phyloP scores from a whole-genome alignment of 2,329 filamentous ascomycete genomes.

The Dactylellina leptospora region DNA sequence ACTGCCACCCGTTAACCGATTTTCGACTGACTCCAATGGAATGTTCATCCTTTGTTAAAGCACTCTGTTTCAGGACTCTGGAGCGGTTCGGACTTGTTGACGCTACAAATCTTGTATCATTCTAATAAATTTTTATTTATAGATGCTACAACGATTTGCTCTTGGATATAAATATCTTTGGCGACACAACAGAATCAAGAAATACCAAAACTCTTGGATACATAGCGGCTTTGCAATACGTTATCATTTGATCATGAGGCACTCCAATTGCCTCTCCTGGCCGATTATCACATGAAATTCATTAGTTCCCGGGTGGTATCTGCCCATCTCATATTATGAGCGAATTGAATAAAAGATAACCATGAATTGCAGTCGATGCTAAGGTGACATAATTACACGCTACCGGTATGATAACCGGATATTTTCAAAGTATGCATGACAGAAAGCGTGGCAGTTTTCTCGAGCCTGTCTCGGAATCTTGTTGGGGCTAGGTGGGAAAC shows the following conservation, averaged over 20 bases:
- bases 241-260: conserved; percentile 4
- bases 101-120: neutral
- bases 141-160: neutral
- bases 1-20: neutral
- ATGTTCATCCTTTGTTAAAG: neutral
- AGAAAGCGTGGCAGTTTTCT: conserved; percentile 1
- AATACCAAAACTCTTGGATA: neutral
- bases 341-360: neutral
- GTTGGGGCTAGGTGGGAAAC: neutral
- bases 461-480: neutral
- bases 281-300: conserved; percentile 1
- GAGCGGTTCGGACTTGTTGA: conserved; percentile 1
- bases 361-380: neutral
- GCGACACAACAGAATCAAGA: neutral
- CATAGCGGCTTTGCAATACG: neutral
- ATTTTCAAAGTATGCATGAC: neutral
- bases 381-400: neutral
- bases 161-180: neutral
- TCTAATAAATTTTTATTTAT: neutral
- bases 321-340: neutral
- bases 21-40: neutral
- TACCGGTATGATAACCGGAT: neutral
- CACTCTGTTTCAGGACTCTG: neutral
- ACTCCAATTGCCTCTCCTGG: neutral
- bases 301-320: neutral